Percentiles rank a stretch among this genome's conserved stretches.
Evolutionary conservation across 805 yeast species (phyloP).

Genomic region (Metschnikowia lachancei): DNA sequence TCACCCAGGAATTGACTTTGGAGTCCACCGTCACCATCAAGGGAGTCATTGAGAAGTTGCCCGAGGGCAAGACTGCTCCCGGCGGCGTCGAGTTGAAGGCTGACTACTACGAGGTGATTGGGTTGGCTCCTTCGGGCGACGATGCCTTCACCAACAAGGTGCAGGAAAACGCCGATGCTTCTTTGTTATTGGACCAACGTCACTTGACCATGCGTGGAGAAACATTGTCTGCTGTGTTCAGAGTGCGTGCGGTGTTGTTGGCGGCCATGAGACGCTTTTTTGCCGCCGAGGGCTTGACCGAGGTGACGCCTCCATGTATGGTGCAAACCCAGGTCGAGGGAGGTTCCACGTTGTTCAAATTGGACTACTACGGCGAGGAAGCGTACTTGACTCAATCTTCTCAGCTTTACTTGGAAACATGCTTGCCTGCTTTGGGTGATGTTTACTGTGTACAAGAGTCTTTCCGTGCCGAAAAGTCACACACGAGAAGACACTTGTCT

Average conservation of each 20-base stretch:
- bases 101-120: constrained; percentile 85
- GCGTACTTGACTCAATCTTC: constrained; percentile 96
- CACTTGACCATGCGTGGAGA: constrained; percentile 97
- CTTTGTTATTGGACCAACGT: constrained; percentile 88
- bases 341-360: constrained; percentile 90
- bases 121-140: constrained; percentile 94
- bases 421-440: constrained; percentile 94
- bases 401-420: constrained; percentile 93
- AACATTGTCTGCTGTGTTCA: constrained; percentile 86
- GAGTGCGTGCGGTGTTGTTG: constrained; percentile 83
- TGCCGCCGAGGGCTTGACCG: constrained; percentile 69
- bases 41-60: constrained; percentile 79
- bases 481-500: constrained; percentile 95
- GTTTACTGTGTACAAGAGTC: constrained; percentile 97
- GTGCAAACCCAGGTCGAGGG: constrained; percentile 99
- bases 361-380: constrained; percentile 95
- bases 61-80: constrained; percentile 96
- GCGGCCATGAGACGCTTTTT: constrained; percentile 73
- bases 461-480: constrained; percentile 98
- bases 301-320: constrained; percentile 99
- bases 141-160: constrained; percentile 93
- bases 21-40: constrained; percentile 80
- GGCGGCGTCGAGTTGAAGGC: constrained; percentile 94
- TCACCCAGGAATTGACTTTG: constrained; percentile 78
- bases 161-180: constrained; percentile 91